These are phyloP conservation scores for Fusarium floridanum DNA, from an alignment of 2,329 filamentous ascomycete genomes.

Conservation along the genomic window DNA sequence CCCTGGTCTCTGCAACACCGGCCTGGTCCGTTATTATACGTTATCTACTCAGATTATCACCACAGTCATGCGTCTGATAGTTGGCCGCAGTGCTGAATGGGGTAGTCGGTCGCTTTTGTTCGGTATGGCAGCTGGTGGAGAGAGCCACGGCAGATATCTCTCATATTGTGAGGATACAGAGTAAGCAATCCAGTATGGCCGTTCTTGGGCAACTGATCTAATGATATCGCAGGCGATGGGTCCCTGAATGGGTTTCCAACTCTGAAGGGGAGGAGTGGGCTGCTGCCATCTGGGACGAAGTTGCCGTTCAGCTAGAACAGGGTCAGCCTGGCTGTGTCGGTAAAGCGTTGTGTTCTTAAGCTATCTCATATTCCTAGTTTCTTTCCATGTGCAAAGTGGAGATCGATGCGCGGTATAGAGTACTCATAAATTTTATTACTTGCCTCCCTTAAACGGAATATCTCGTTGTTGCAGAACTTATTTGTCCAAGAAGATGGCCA, in stretches of 20 bases:
- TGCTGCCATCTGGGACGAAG: not conserved
- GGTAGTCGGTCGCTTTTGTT: slow-evolving; percentile 3
- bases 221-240: not conserved
- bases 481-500: too few species aligned
- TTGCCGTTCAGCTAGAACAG: not conserved
- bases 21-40: not conserved
- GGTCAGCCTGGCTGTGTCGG: not conserved
- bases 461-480: too few species aligned
- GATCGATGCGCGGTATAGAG: too few species aligned
- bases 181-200: not conserved
- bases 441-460: too few species aligned
- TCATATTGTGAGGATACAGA: slow-evolving; percentile 5
- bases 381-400: too few species aligned
- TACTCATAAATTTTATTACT: too few species aligned
- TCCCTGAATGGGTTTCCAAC: slow-evolving; percentile 2
- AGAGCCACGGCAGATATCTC: slow-evolving; percentile 1
- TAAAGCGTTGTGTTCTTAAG: not conserved
- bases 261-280: not conserved
- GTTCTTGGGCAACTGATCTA: not conserved
- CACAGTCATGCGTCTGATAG: not conserved
- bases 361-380: too few species aligned
- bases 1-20: slow-evolving; percentile 1
- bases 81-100: slow-evolving; percentile 3
- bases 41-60: not conserved
- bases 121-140: not conserved